A percentile compares a stretch with the other conserved stretches of the same genome.
Conservation (phyloP, 1,284 basidiomycete genomes). For the Taiwanofungus camphoratus region DNA sequence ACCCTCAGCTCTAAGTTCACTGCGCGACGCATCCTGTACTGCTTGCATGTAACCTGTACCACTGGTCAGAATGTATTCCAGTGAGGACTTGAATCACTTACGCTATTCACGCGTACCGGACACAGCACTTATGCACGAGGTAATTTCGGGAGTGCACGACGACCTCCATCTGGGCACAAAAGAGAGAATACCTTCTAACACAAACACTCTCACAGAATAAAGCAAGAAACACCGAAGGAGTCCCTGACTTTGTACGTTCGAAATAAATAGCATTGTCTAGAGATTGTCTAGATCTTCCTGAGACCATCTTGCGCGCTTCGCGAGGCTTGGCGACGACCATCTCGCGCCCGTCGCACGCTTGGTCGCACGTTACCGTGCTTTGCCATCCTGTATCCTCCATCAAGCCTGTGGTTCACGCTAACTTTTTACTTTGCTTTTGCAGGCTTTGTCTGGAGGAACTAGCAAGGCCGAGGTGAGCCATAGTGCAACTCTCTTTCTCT, state of each 20-base stretch:
- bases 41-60: too few species aligned
- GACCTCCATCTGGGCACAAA: too few species aligned
- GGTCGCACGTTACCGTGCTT: slow-evolving; percentile 2
- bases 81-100: too few species aligned
- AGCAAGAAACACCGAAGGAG: slow-evolving; percentile 5
- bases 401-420: background rate
- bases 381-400: slow-evolving; percentile 1
- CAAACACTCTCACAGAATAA: slow-evolving; percentile 6
- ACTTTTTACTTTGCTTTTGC: slow-evolving; percentile 14
- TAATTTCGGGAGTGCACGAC: too few species aligned
- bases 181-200: too few species aligned
- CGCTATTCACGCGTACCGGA: too few species aligned
- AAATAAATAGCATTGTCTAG: background rate
- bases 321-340: slow-evolving; percentile 8
- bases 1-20: too few species aligned
- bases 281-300: background rate
- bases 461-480: slow-evolving; percentile 28
- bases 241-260: slow-evolving; percentile 9
- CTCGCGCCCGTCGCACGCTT: slow-evolving; percentile 1
- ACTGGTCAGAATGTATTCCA: too few species aligned
- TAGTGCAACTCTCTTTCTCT: slow-evolving; percentile 7
- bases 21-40: too few species aligned
- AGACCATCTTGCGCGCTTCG: background rate
- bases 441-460: slow-evolving; percentile 23
- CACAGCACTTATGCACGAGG: too few species aligned